Evolutionary conservation across 2,329 filamentous ascomycete species (phyloP), one percentile per base, ranked within the genome.

Genomic region (Beauveria australis): DNA sequence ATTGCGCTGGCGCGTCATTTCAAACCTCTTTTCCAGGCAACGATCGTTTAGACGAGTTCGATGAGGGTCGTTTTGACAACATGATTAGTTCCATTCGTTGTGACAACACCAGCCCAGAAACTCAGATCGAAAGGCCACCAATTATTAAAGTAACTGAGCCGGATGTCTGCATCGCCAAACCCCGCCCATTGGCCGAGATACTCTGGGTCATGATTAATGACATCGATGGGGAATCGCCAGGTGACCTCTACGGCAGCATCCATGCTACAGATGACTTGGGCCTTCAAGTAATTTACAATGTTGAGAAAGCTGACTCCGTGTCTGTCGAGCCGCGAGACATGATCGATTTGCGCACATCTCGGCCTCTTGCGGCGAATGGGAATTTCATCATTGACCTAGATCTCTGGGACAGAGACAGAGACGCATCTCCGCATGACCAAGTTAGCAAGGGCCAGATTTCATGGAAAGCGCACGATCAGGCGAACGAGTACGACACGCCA

Each of bases 201-300:
- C 33, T 61, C 44, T 52, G 40, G 37, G 43, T 61, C 19, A 48
- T n/a, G 18, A 52, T 61, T 19, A 49, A 58, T 16, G 16, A 61
- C 46, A 61, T 61, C 16, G 60, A 61, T 48, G 53, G 37, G n/a
- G 60, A 61, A 28, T 44, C 22, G 12, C 53, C 60, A 14, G 60
- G 60, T n/a, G 53, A 61, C 47, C 52, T 61, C 30, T 61, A 24
- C 24, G 60, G 60, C 33, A 52, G 16, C 19, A 61, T 61, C 46
- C 28, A 47, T 4, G 53, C 46, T 7, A 19, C 53, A 7, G 60
- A 61, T 22, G 12, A 24, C 49, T 16, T 37, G 6, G 49, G 49
- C 19, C 9, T 3, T 37, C 49, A 52, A 16, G 30, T 37, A 5
- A 16, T 52, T 37, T 52, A 52, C 49, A 40, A 40, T 10, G 12